Evolutionary conservation across 495 filamentous ascomycete genomes (phyloP).

Genomic region (Gamarada debralockiae): DNA sequence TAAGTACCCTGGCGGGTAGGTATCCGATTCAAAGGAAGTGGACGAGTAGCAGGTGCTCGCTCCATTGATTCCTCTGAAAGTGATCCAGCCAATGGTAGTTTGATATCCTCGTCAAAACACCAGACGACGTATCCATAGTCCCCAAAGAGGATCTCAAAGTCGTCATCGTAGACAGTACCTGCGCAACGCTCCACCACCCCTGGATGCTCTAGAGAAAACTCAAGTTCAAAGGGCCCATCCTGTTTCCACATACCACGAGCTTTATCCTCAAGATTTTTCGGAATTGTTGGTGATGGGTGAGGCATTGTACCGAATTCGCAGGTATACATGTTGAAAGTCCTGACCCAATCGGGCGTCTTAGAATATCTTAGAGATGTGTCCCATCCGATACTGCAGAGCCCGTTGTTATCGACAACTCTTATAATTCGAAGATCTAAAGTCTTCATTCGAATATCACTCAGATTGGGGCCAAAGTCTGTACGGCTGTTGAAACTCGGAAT

Average conservation of each 20-base stretch:
- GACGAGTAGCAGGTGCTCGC: too few relatives aligned
- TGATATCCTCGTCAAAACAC: slow-evolving; percentile 17
- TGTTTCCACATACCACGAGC: neutral
- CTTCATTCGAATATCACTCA: neutral
- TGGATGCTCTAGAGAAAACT: neutral
- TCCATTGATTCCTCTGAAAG: too few relatives aligned
- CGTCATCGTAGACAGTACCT: slow-evolving; percentile 10
- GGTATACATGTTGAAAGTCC: slow-evolving; percentile 7
- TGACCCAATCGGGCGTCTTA: neutral
- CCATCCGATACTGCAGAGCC: neutral
- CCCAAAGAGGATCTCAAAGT: slow-evolving; percentile 15
- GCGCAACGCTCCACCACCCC: neutral
- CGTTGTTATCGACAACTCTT: neutral
- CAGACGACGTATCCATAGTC: slow-evolving; percentile 11
- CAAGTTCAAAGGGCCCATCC: neutral
- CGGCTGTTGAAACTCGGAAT: too few relatives aligned
- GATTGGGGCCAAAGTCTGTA: too few relatives aligned
- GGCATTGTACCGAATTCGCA: neutral
- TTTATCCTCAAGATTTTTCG: neutral
- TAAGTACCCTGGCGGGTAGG: too few relatives aligned
- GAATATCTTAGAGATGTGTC: neutral
- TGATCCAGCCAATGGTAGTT: slow-evolving; percentile 1
- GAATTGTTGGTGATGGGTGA: neutral
- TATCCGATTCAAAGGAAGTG: too few relatives aligned
- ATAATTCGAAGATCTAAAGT: too few relatives aligned